Evolutionary conservation across 768 basidiomycete species (phyloP).

Genomic region (Lactifluus hygrophoroides): DNA sequence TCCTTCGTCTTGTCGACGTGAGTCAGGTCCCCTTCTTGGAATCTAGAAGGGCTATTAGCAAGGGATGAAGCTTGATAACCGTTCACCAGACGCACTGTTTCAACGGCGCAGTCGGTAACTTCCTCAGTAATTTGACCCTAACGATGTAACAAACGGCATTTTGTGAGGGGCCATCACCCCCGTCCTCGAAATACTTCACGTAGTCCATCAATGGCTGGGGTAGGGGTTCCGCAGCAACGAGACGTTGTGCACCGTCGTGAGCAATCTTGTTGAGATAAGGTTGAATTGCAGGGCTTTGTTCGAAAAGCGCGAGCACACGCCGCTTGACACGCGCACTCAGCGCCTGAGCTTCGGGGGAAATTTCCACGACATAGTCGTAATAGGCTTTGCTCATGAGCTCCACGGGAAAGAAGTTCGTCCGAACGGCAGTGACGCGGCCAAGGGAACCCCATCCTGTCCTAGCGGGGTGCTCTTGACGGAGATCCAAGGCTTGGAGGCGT

Average conservation of each 20-base stretch:
- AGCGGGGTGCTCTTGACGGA: conserved; percentile 5
- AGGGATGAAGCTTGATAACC: background rate
- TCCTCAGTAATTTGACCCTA: conserved; percentile 26
- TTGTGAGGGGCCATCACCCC: conserved; percentile 27
- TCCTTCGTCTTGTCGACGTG: conserved; percentile 42
- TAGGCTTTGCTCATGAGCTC: conserved; percentile 36
- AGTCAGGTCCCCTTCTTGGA: conserved; percentile 47
- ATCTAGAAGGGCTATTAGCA: conserved; percentile 30
- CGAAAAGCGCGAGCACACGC: conserved; percentile 49
- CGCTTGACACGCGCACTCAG: conserved; percentile 33
- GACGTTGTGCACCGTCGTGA: conserved; percentile 36
- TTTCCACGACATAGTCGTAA: conserved; percentile 49
- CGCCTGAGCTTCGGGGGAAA: conserved; percentile 39
- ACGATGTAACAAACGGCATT: conserved; percentile 36
- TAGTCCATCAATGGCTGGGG: conserved; percentile 30
- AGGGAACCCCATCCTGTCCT: conserved; percentile 24
- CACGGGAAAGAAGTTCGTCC: conserved; percentile 60
- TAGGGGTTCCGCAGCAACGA: conserved; percentile 35
- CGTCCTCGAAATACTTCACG: conserved; percentile 34
- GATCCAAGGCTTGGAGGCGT: background rate
- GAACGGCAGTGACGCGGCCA: conserved; percentile 34
- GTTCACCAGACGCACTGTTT: conserved; percentile 27
- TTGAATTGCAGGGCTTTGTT: conserved; percentile 31
- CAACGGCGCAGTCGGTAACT: conserved; percentile 27
- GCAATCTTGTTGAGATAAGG: conserved; percentile 39